A percentile compares a stretch with the other conserved stretches of the same genome.
phyloP scores from a whole-genome alignment of 2,329 filamentous ascomycete genomes.

The Phaeoacremonium minimum region DNA sequence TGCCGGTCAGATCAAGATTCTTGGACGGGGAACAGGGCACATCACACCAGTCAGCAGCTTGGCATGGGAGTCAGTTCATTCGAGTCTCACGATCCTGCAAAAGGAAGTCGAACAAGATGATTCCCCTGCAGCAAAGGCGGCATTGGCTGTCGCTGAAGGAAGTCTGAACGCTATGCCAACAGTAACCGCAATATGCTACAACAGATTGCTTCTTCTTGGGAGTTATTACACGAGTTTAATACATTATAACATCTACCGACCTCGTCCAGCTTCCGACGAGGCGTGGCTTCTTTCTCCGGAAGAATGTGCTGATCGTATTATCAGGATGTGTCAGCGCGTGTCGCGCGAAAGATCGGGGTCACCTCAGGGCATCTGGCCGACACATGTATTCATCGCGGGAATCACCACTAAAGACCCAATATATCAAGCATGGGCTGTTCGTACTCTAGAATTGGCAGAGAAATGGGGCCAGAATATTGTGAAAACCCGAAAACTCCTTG shows the following conservation, averaged over 20 bases:
- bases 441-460: conserved; percentile 3
- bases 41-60: background rate
- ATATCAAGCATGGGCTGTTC: conserved; percentile 6
- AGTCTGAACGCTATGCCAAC: conserved; percentile 4
- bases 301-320: conserved; percentile 5
- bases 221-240: conserved; percentile 5
- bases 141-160: conserved; percentile 3
- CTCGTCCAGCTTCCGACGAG: background rate
- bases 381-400: conserved; percentile 3
- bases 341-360: conserved; percentile 2
- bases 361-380: conserved; percentile 7
- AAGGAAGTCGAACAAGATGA: conserved; percentile 4
- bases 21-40: conserved; percentile 4
- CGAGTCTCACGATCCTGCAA: conserved; percentile 1
- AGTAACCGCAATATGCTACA: conserved; percentile 6
- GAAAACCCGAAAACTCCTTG: conserved; percentile 1
- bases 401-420: conserved; percentile 5
- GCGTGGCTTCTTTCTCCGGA: conserved; percentile 1
- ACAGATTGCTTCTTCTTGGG: conserved; percentile 4
- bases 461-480: conserved; percentile 3
- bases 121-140: conserved; percentile 2
- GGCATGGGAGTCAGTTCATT: conserved; percentile 1
- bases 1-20: conserved; percentile 7
- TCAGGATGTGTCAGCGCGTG: conserved; percentile 5
- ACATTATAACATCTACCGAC: conserved; percentile 2